Conservation (phyloP, 2,329 filamentous ascomycete genomes). For the Coniella vitis region DNA sequence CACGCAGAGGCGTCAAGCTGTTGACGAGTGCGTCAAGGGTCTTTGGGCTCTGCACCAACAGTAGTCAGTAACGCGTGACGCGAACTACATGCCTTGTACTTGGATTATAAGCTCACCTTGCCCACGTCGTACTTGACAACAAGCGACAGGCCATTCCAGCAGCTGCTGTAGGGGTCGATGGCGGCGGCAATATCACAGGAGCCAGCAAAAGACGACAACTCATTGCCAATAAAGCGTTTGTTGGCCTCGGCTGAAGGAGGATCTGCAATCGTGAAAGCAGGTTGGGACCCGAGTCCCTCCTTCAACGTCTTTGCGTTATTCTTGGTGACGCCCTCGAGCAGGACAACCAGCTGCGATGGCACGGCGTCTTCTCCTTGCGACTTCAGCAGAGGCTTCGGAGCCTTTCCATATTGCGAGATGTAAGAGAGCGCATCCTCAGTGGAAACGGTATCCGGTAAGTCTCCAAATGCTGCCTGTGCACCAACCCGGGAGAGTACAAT, state of each 20-base stretch:
- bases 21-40: constrained; percentile 37
- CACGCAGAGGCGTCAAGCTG: constrained; percentile 37
- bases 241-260: constrained; percentile 37
- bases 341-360: constrained; percentile 50
- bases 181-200: constrained; percentile 33
- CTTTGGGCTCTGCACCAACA: constrained; percentile 29
- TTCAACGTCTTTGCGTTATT: constrained; percentile 35
- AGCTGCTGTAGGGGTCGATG: constrained; percentile 35
- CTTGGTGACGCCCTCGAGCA: constrained; percentile 49
- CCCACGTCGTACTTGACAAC: constrained; percentile 37
- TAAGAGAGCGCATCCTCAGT: constrained; percentile 46
- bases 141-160: constrained; percentile 38
- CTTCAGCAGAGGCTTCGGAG: constrained; percentile 44
- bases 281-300: constrained; percentile 34
- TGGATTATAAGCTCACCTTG: constrained; percentile 29
- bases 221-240: constrained; percentile 34
- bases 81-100: background rate
- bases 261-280: constrained; percentile 44
- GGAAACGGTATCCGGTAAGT: constrained; percentile 36
- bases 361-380: constrained; percentile 20
- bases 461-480: constrained; percentile 39
- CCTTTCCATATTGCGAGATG: constrained; percentile 55
- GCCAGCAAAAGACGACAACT: constrained; percentile 32
- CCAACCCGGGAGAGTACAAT: constrained; percentile 53
- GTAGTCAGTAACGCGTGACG: constrained; percentile 18